Base-by-base conservation (phyloP, 108 stramenopile genomes). In the Cylindrotheca closterium region DNA sequence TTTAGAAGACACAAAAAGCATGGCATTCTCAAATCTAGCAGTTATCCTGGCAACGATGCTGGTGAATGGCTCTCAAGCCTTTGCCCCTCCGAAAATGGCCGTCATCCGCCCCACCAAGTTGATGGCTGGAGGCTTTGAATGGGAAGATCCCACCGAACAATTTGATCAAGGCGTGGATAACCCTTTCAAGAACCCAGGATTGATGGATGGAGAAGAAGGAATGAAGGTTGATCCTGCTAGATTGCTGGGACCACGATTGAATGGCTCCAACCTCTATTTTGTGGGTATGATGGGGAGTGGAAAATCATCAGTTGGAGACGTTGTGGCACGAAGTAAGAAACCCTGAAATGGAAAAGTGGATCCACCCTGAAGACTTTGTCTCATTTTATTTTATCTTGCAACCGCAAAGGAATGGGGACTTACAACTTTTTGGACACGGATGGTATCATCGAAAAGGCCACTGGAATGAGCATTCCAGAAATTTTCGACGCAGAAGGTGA, bases 271-370 rank as follows among this genome's bases (percentile, higher is more conserved):
- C 64, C 30, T 97, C 7, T 97, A 96, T 74, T 79, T 97, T n/a
- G 79, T 97, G 26, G 97, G 97, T 15, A 91, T 97, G 92, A 97
- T 97, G 97, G 97, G 97, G 33, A 77, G 72, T 55, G 97, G 97
- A 10, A 97, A 97, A 71, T 74, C 89, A 8, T 66, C 88, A 23
- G 81, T 96, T 4, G 95, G 91, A 22, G 87, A 91, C 33, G 34
- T 63, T 19, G 55, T 96, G 26, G 89, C 90, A 4, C 67, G 85
- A 50, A 68, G 88, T 80, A 68, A 82, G 85, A 82, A 30, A 17
- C 7, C 34, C 18, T 23, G 19, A 17, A 24, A 15, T 30, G 31
- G 37, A 49, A 61, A 33, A 15, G 5, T n/a, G n/a, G n/a, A n/a
- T n/a, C n/a, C n/a, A n/a, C n/a, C n/a, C n/a, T n/a, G n/a, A n/a